Evolutionary conservation across 208 protist genomes (phyloP).

Genomic region (Leishmania aethiopica): DNA sequence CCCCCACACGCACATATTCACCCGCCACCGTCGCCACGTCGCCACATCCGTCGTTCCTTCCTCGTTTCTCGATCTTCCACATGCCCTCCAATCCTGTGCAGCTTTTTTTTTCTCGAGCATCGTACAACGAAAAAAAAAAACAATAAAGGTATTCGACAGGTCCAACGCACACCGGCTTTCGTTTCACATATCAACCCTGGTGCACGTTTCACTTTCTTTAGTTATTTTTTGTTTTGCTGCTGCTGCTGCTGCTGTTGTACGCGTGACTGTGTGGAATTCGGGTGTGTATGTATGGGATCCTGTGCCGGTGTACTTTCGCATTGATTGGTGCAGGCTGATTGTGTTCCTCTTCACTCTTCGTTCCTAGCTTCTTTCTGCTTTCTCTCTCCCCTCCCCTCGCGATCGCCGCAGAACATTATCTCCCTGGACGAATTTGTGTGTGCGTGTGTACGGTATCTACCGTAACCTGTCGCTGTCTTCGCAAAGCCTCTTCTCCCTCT

Average conservation of each 20-base stretch:
- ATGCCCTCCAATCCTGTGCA: background rate
- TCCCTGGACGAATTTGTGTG: background rate
- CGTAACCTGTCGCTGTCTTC: no score
- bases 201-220: background rate
- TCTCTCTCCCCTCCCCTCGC: background rate
- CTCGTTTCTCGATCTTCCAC: background rate
- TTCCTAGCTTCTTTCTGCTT: background rate
- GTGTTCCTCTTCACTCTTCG: background rate
- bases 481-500: background rate
- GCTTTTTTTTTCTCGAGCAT: background rate
- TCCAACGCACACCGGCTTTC: background rate
- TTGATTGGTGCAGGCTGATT: background rate
- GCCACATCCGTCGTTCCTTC: no score
- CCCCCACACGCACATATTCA: no score
- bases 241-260: background rate
- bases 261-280: background rate
- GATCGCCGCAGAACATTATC: background rate
- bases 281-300: conserved; percentile 3
- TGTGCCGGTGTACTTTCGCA: background rate
- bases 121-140: background rate
- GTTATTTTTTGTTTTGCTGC: background rate
- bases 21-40: no score
- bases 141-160: background rate
- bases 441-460: background rate
- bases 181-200: background rate